Evolutionary conservation across 2,329 filamentous ascomycete species (phyloP).

Genomic region (Curvularia sp.): DNA sequence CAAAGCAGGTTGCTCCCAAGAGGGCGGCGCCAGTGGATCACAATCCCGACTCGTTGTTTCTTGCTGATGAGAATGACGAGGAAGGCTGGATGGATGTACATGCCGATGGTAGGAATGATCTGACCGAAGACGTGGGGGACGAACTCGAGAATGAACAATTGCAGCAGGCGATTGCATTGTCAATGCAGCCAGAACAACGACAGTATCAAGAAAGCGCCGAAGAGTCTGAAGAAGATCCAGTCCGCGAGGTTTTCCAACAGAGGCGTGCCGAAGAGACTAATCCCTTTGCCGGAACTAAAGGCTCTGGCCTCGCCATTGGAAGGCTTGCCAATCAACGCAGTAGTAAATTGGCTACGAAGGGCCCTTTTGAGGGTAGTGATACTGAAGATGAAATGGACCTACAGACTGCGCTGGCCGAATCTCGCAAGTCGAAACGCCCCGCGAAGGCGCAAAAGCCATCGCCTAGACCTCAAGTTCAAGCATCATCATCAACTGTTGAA

Average conservation of each 20-base stretch:
- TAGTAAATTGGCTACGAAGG: slow-evolving; percentile 57
- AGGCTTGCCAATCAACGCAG: slow-evolving; percentile 77
- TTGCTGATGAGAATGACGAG: slow-evolving; percentile 55
- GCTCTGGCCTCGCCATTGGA: slow-evolving; percentile 67
- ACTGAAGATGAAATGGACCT: slow-evolving; percentile 79
- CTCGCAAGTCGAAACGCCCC: slow-evolving; percentile 62
- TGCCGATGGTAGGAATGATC: slow-evolving; percentile 59
- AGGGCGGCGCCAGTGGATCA: slow-evolving; percentile 34
- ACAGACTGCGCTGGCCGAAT: slow-evolving; percentile 75
- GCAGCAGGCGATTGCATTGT: slow-evolving; percentile 82
- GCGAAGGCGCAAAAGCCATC: slow-evolving; percentile 42
- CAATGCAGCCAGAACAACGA: slow-evolving; percentile 63
- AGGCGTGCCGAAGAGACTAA: slow-evolving; percentile 53
- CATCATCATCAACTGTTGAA: slow-evolving; percentile 25
- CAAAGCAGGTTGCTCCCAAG: slow-evolving; percentile 24
- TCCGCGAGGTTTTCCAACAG: slow-evolving; percentile 57
- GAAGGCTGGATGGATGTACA: slow-evolving; percentile 54
- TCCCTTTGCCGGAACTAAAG: slow-evolving; percentile 52
- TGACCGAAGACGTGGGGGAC: slow-evolving; percentile 61
- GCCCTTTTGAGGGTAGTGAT: slow-evolving; percentile 55
- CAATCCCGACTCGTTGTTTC: slow-evolving; percentile 64
- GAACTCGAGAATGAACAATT: slow-evolving; percentile 77
- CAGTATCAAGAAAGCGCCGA: slow-evolving; percentile 61
- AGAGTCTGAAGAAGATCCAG: slow-evolving; percentile 51
- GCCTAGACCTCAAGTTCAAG: slow-evolving; percentile 31